Evolutionary conservation across 495 filamentous ascomycete genomes (phyloP).

Genomic region (Astrocystis sublimbata): DNA sequence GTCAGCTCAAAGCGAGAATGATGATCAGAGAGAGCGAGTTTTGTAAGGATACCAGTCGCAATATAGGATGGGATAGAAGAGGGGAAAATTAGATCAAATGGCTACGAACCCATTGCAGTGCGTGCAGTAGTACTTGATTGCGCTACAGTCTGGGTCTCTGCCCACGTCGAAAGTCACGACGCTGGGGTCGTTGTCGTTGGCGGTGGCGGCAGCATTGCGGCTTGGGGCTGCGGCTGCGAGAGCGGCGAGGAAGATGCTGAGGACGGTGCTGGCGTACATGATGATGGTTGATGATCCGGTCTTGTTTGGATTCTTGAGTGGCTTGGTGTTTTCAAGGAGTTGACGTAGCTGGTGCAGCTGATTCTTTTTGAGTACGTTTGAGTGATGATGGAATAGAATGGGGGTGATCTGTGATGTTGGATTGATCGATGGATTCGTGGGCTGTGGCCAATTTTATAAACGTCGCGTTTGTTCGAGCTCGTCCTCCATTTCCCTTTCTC

Average conservation of each 20-base stretch:
- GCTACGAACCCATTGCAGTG: constrained; percentile 25
- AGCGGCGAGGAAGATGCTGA: constrained; percentile 24
- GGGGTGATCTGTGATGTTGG: background rate
- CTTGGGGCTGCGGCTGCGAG: constrained; percentile 13
- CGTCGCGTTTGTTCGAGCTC: background rate
- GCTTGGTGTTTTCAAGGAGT: too few species aligned
- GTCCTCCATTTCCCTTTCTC: too few species aligned
- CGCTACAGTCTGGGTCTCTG: constrained; percentile 24
- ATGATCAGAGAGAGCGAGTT: too few species aligned
- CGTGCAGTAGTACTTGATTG: constrained; percentile 29
- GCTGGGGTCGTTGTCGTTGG: background rate
- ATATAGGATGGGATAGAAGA: background rate
- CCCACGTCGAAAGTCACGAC: constrained; percentile 11
- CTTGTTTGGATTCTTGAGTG: background rate
- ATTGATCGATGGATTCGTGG: background rate
- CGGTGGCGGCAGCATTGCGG: background rate
- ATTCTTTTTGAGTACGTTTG: too few species aligned
- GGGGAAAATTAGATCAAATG: background rate
- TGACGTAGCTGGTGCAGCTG: too few species aligned
- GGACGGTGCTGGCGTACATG: constrained; percentile 21
- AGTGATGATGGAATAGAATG: background rate
- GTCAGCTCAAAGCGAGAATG: too few species aligned
- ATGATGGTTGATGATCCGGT: background rate
- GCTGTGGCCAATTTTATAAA: constrained; percentile 1
- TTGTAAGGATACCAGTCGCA: too few species aligned